These are phyloP conservation scores for Thymus quinquecostatus DNA, from an alignment of 257 asterid genomes.

Conservation along the genomic window DNA sequence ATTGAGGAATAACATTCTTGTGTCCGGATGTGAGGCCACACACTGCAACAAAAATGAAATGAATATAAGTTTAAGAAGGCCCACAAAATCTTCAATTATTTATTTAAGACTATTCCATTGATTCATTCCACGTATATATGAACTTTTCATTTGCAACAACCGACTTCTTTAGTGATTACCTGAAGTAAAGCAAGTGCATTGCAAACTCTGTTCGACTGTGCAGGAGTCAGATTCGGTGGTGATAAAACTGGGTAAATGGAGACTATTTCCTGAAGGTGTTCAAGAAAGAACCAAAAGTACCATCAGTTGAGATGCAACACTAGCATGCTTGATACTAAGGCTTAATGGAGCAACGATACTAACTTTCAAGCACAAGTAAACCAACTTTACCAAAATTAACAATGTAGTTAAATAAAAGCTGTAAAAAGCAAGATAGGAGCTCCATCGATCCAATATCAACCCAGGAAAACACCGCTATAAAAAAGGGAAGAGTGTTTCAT, in stretches of 20 bases:
- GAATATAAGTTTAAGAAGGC: slow-evolving; percentile 27
- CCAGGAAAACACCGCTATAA: background rate
- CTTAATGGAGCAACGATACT: slow-evolving; percentile 8
- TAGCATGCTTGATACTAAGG: slow-evolving; percentile 15
- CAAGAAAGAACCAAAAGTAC: slow-evolving; percentile 11
- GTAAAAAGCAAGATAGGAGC: background rate
- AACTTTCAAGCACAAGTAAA: background rate
- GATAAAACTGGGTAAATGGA: slow-evolving; percentile 93
- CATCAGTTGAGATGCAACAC: slow-evolving; percentile 11
- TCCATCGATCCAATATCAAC: too few relatives aligned
- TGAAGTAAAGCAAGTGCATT: slow-evolving; percentile 98
- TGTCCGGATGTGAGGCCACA: slow-evolving; percentile 94
- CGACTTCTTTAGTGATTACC: slow-evolving; percentile 41
- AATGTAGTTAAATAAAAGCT: slow-evolving; percentile 9
- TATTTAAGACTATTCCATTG: background rate
- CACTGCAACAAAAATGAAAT: slow-evolving; percentile 61
- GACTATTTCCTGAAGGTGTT: slow-evolving; percentile 78
- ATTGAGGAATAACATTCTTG: slow-evolving; percentile 85
- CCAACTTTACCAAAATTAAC: slow-evolving; percentile 15
- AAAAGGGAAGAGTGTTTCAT: slow-evolving; percentile 5
- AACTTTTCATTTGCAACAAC: background rate
- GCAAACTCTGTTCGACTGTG: slow-evolving; percentile 93
- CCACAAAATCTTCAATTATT: background rate
- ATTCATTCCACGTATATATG: background rate
- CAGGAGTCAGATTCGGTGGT: slow-evolving; percentile 92